Conservation (phyloP, 768 basidiomycete genomes). For the Lactifluus hygrophoroides region DNA sequence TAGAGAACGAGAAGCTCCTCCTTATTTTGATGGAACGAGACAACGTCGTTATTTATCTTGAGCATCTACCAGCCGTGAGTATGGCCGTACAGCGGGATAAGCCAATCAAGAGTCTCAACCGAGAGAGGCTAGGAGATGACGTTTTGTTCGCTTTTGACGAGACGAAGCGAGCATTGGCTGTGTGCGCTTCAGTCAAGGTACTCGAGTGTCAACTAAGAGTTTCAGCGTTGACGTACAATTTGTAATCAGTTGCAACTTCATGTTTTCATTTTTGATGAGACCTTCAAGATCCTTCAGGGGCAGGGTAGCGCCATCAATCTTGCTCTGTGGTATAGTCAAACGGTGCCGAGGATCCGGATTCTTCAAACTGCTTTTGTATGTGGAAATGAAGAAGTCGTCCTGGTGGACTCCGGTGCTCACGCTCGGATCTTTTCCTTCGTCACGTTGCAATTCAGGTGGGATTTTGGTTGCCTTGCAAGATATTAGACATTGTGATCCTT, state of each 20-base stretch:
- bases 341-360: conserved; percentile 25
- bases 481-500: too few relatives aligned
- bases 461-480: background rate
- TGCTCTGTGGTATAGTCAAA: conserved; percentile 34
- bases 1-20: conserved; percentile 14
- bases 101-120: conserved; percentile 27
- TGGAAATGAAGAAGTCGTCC: conserved; percentile 44
- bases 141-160: conserved; percentile 46
- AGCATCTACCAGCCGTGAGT: background rate
- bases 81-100: background rate
- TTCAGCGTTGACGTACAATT: background rate
- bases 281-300: conserved; percentile 32
- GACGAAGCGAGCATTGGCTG: conserved; percentile 38
- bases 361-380: conserved; percentile 35
- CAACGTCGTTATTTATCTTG: conserved; percentile 10
- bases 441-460: conserved; percentile 46
- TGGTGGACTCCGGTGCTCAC: conserved; percentile 37
- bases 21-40: conserved; percentile 2
- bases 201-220: background rate
- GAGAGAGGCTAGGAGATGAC: conserved; percentile 39
- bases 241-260: conserved; percentile 30
- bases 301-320: conserved; percentile 36
- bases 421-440: conserved; percentile 47
- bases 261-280: conserved; percentile 41
- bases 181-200: conserved; percentile 40